Percentiles rank a stretch among this genome's conserved stretches.
These are phyloP conservation scores for Diatrype stigma DNA, from an alignment of 2,329 filamentous ascomycete genomes.

Conservation along the genomic window DNA sequence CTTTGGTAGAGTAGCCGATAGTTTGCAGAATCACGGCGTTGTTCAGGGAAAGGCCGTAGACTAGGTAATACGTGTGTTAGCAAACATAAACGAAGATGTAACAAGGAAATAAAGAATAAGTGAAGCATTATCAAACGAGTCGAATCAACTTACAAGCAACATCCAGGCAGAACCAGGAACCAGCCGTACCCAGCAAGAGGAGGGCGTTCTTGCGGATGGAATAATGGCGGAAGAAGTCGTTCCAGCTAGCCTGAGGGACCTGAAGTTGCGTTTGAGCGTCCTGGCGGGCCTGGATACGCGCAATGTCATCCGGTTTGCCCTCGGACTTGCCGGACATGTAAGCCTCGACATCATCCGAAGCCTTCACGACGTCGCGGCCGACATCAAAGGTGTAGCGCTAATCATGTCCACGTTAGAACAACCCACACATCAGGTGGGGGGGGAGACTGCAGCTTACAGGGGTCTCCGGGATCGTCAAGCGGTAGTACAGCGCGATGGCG, in stretches of 20 bases:
- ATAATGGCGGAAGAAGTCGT: slow-evolving; percentile 70
- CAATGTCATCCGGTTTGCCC: slow-evolving; percentile 62
- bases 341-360: slow-evolving; percentile 66
- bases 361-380: slow-evolving; percentile 69
- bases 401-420: slow-evolving; percentile 5
- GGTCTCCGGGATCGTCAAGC: slow-evolving; percentile 78
- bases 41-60: slow-evolving; percentile 68
- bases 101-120: not conserved
- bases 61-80: slow-evolving; percentile 29
- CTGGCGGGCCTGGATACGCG: slow-evolving; percentile 54
- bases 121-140: slow-evolving; percentile 11
- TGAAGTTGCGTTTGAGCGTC: slow-evolving; percentile 52
- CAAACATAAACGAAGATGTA: slow-evolving; percentile 2
- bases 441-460: slow-evolving; percentile 41
- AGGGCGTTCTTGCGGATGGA: slow-evolving; percentile 65
- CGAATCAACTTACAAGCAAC: slow-evolving; percentile 41
- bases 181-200: slow-evolving; percentile 72
- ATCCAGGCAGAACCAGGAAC: slow-evolving; percentile 69
- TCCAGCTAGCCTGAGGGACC: slow-evolving; percentile 66
- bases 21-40: slow-evolving; percentile 67
- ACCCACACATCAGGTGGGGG: too few relatives aligned
- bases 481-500: slow-evolving; percentile 76
- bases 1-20: slow-evolving; percentile 64
- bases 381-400: slow-evolving; percentile 80
- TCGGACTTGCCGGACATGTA: slow-evolving; percentile 64